phyloP scores from a whole-genome alignment of 139 green algal species.

The Chlamydomonas applanata region DNA sequence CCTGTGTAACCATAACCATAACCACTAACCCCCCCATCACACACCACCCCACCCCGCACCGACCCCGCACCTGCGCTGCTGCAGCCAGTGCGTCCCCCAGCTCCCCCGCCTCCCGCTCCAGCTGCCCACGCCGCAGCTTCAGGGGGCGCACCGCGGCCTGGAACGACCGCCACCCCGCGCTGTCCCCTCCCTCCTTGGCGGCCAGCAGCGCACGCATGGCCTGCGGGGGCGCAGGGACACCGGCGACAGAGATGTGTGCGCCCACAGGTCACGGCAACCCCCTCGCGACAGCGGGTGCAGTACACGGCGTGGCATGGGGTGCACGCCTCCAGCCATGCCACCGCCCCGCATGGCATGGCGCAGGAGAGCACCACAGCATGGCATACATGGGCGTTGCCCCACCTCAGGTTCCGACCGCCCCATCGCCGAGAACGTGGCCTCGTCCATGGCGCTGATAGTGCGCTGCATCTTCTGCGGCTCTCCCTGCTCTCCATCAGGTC shows the following conservation, averaged over 20 bases:
- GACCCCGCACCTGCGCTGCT: background rate
- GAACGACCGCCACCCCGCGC: constrained; percentile 54
- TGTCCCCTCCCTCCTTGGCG: constrained; percentile 41
- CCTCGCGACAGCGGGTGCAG: too few species aligned
- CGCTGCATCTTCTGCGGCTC: background rate
- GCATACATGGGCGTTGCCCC: background rate
- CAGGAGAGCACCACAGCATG: background rate
- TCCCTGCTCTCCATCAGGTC: background rate
- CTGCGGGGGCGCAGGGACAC: background rate
- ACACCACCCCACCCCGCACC: constrained; percentile 26
- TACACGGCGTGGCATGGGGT: too few species aligned
- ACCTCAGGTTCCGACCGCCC: constrained; percentile 23
- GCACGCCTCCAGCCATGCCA: too few species aligned
- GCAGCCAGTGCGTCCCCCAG: constrained; percentile 26
- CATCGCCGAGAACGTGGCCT: constrained; percentile 45
- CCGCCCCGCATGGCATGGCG: background rate
- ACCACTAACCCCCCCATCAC: too few species aligned
- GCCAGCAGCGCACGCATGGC: constrained; percentile 44
- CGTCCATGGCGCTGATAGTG: constrained; percentile 16
- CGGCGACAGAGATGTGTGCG: background rate
- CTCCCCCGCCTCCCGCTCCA: constrained; percentile 50
- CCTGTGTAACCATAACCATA: too few species aligned
- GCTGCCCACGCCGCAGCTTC: constrained; percentile 61
- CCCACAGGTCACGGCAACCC: too few species aligned
- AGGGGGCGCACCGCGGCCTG: constrained; percentile 51